These are phyloP conservation scores for Friedmanniomyces simplex DNA, from an alignment of 495 filamentous ascomycete genomes.

Conservation along the genomic window DNA sequence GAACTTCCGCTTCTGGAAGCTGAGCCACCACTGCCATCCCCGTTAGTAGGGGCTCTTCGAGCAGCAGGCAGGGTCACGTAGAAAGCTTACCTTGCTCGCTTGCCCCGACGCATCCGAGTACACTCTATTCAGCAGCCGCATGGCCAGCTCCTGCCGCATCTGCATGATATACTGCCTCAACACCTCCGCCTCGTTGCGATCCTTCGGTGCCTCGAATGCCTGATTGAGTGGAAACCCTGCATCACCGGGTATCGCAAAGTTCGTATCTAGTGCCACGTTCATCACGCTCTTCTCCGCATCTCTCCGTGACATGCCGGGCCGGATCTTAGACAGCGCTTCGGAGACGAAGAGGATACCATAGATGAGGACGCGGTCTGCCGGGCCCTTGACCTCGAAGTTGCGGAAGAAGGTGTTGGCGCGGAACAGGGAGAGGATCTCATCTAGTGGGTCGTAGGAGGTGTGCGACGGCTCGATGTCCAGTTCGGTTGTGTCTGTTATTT, in stretches of 20 bases:
- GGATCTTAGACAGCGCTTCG: constrained; percentile 78
- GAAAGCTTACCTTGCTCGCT: constrained; percentile 70
- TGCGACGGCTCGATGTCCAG: constrained; percentile 68
- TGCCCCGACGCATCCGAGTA: constrained; percentile 68
- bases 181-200: constrained; percentile 79
- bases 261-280: constrained; percentile 66
- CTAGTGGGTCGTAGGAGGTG: constrained; percentile 86
- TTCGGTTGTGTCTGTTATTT: constrained; percentile 57
- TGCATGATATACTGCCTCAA: constrained; percentile 81
- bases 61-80: too few species aligned
- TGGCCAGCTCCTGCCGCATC: constrained; percentile 81
- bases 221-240: constrained; percentile 88
- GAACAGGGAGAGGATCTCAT: constrained; percentile 87
- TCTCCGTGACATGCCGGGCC: constrained; percentile 51
- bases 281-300: constrained; percentile 41
- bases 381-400: constrained; percentile 98
- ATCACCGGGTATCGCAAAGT: constrained; percentile 93
- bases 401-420: constrained; percentile 97
- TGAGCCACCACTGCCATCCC: constrained; percentile 73
- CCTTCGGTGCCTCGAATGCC: constrained; percentile 64
- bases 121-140: constrained; percentile 68
- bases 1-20: constrained; percentile 97
- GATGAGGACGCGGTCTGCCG: constrained; percentile 86
- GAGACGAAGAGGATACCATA: constrained; percentile 92
- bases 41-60: neutral